Percentiles rank a stretch among this genome's conserved stretches.
Evolutionary conservation across 192 early-diverging fungal species (phyloP).

Genomic region (Backusella macrospora): DNA sequence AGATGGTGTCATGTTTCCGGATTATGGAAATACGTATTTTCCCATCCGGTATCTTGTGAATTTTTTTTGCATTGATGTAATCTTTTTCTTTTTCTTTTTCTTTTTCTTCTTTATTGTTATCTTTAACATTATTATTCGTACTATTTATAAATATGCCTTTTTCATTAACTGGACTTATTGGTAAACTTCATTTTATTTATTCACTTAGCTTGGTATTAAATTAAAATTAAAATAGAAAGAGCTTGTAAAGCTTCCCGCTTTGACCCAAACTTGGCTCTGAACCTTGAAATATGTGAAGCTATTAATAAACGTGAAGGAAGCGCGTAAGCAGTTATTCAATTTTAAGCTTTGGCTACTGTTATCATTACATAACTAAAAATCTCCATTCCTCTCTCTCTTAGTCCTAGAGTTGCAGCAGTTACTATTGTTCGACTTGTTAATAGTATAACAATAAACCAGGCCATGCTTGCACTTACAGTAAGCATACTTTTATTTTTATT

Average conservation of each 20-base stretch:
- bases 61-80: too few species aligned
- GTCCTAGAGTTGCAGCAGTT: slow-evolving; percentile 76
- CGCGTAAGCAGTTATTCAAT: slow-evolving; percentile 56
- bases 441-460: slow-evolving; percentile 51
- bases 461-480: slow-evolving; percentile 70
- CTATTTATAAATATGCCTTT: not conserved
- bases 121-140: too few species aligned
- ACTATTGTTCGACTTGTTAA: slow-evolving; percentile 69
- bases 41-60: too few species aligned
- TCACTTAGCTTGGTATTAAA: not conserved
- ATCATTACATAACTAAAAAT: too few species aligned
- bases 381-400: slow-evolving; percentile 24
- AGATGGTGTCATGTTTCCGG: too few species aligned
- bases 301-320: slow-evolving; percentile 89
- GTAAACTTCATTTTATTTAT: not conserved
- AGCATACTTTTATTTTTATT: too few species aligned
- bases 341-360: not conserved
- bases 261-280: slow-evolving; percentile 84
- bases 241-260: slow-evolving; percentile 74
- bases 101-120: too few species aligned
- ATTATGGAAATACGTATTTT: too few species aligned
- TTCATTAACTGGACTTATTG: slow-evolving; percentile 6
- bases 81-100: too few species aligned
- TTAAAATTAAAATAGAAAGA: slow-evolving; percentile 26
- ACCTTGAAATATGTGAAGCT: slow-evolving; percentile 94